phyloP scores from a whole-genome alignment of 164 flowering plant genomes.

The Chimonanthus praecox region DNA sequence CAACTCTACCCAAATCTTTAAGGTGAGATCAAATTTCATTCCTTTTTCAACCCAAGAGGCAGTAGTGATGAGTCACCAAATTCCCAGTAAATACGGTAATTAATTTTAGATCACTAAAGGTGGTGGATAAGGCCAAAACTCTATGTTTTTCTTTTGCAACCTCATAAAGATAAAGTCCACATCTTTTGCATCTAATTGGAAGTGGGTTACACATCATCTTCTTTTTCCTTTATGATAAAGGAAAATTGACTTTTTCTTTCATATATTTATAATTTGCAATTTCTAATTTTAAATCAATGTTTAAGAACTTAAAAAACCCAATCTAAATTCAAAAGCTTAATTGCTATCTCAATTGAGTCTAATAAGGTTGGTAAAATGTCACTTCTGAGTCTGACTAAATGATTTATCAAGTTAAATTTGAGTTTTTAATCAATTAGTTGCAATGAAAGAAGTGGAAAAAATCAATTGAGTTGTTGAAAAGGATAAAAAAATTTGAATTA shows the following conservation, averaged over 20 bases:
- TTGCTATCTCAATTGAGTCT: no score
- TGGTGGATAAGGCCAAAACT: not conserved
- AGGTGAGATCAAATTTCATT: not conserved
- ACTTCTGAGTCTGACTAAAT: no score
- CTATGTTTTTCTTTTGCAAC: not conserved
- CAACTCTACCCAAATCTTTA: not conserved
- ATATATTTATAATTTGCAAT: no score
- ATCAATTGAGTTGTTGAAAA: no score
- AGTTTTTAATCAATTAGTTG: no score
- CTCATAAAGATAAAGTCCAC: not conserved
- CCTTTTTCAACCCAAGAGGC: not conserved
- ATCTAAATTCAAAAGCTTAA: no score
- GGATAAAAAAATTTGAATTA: no score
- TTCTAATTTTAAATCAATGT: not conserved
- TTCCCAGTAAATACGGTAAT: not conserved
- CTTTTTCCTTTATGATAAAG: not conserved
- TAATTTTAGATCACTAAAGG: not conserved
- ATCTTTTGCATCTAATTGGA: not conserved
- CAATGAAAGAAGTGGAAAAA: no score
- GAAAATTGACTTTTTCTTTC: not conserved
- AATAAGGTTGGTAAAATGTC: no score
- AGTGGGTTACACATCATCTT: conserved; percentile 1
- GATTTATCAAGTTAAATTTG: no score
- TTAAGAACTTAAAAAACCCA: no score
- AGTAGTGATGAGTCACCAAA: not conserved